These are phyloP conservation scores for Didymella segeticola DNA, from an alignment of 2,329 filamentous ascomycete genomes.

Conservation along the genomic window DNA sequence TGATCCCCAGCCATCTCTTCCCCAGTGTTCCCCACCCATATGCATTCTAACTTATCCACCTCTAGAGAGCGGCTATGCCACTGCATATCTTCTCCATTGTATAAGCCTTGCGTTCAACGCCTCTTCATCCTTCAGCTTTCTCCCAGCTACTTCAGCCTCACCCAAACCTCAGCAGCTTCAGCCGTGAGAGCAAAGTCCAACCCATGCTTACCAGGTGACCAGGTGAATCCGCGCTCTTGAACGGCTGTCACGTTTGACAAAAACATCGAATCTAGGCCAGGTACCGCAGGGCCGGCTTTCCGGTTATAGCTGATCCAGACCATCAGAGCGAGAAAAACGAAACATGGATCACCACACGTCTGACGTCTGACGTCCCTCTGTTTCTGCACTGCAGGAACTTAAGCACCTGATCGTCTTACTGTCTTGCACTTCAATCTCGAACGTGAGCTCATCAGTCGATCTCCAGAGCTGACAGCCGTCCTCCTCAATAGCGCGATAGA, in stretches of 20 bases:
- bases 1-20: slow-evolving; percentile 3
- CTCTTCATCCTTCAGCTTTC: neutral
- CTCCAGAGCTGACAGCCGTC: neutral
- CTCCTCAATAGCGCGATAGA: neutral
- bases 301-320: slow-evolving; percentile 2
- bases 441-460: neutral
- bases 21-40: neutral
- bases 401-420: neutral
- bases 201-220: neutral
- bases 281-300: neutral
- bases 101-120: neutral
- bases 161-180: neutral
- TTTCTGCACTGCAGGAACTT: neutral
- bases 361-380: no score
- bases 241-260: slow-evolving; percentile 13
- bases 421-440: neutral
- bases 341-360: slow-evolving; percentile 9
- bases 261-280: neutral
- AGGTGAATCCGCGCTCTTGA: neutral
- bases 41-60: neutral
- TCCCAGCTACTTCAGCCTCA: neutral
- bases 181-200: neutral
- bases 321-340: slow-evolving; percentile 10
- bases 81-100: slow-evolving; percentile 1
- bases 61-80: neutral